Conservation (phyloP, 495 filamentous ascomycete species). For the Trichoderma parareesei region DNA sequence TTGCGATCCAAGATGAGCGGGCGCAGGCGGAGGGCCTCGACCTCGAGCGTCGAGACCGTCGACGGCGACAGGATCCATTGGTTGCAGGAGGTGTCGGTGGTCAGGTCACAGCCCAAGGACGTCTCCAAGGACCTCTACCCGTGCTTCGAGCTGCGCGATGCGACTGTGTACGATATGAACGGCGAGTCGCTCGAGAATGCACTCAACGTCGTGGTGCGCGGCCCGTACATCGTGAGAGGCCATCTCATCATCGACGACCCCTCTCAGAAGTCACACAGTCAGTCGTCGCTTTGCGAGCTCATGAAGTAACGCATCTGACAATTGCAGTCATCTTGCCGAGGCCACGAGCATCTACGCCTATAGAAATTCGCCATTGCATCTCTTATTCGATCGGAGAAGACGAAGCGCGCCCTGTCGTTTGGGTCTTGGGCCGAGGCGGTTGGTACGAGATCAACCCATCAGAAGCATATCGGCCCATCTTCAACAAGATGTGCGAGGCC, state of each 20-base stretch:
- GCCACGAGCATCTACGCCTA: conserved; percentile 39
- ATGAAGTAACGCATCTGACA: conserved; percentile 20
- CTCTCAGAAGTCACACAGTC: conserved; percentile 23
- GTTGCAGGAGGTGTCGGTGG: conserved; percentile 25
- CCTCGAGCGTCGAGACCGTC: conserved; percentile 23
- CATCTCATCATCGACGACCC: conserved; percentile 30
- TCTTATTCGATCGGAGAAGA: conserved; percentile 65
- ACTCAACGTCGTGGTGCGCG: conserved; percentile 31
- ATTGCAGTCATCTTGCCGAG: conserved; percentile 34
- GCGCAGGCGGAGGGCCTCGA: conserved; percentile 24
- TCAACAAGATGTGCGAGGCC: conserved; percentile 59
- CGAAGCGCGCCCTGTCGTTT: conserved; percentile 54
- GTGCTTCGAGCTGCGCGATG: conserved; percentile 35
- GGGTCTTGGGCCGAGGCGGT: conserved; percentile 69
- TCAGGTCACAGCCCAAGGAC: conserved; percentile 23
- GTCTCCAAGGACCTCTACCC: conserved; percentile 28
- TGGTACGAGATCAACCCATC: conserved; percentile 69
- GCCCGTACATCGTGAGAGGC: conserved; percentile 37
- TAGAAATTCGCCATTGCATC: conserved; percentile 55
- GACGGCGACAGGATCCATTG: conserved; percentile 23
- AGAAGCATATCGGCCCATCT: conserved; percentile 50
- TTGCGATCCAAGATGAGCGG: conserved; percentile 24
- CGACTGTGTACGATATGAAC: conserved; percentile 34
- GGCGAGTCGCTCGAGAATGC: conserved; percentile 34
- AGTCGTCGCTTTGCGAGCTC: neutral